phyloP scores from a whole-genome alignment of 495 filamentous ascomycete species.

The Aspergillus leporis region DNA sequence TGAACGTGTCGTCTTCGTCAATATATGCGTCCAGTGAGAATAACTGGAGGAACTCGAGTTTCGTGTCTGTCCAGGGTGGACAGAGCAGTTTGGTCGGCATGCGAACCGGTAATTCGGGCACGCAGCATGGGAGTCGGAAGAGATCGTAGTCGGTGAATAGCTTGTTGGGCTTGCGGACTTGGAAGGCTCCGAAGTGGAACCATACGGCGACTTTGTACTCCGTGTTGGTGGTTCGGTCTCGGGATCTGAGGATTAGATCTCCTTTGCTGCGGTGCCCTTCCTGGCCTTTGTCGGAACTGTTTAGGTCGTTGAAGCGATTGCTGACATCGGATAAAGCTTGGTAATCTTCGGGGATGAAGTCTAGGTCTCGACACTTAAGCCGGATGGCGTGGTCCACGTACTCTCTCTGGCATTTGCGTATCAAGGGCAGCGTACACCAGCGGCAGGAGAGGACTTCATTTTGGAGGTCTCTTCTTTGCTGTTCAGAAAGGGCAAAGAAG shows the following conservation, averaged over 20 bases:
- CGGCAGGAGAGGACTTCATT: constrained; percentile 38
- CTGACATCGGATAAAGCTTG: constrained; percentile 21
- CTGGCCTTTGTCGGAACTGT: constrained; percentile 16
- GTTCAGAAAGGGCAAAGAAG: constrained; percentile 27
- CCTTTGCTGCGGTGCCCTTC: constrained; percentile 31
- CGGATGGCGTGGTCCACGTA: constrained; percentile 37
- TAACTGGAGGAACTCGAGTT: constrained; percentile 43
- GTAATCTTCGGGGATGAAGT: constrained; percentile 26
- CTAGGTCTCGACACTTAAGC: constrained; percentile 26
- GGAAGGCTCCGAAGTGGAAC: constrained; percentile 39
- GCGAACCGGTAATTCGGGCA: constrained; percentile 21
- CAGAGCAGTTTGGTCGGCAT: constrained; percentile 45
- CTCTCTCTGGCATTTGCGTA: constrained; percentile 43
- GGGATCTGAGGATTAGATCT: constrained; percentile 30
- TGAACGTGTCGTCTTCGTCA: constrained; percentile 29
- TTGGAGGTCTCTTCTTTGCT: constrained; percentile 32
- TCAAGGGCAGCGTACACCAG: constrained; percentile 46
- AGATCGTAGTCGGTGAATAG: constrained; percentile 30
- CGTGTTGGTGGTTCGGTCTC: constrained; percentile 5
- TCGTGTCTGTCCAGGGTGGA: constrained; percentile 43
- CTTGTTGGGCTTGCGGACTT: constrained; percentile 28
- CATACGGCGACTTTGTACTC: constrained; percentile 36
- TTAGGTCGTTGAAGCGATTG: constrained; percentile 22
- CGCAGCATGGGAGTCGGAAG: constrained; percentile 35
- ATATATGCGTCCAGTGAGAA: constrained; percentile 36